A percentile compares a stretch with the other conserved stretches of the same genome.
These are phyloP conservation scores for Termitomyces bulborhizus DNA, from an alignment of 768 basidiomycete species.

Conservation along the genomic window DNA sequence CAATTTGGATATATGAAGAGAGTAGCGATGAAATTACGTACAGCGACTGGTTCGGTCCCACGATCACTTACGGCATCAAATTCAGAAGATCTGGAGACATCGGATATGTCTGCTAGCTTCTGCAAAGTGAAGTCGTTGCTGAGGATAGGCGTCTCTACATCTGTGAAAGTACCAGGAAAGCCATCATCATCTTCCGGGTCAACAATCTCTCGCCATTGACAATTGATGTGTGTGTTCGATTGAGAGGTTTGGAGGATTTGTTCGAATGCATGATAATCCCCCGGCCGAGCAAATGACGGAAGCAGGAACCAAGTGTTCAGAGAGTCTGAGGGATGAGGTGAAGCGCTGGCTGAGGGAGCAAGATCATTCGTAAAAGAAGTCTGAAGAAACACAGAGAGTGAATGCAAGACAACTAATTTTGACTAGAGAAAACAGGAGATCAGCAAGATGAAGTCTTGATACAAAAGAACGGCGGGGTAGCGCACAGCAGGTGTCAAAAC, in stretches of 20 bases:
- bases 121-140: slow-evolving; percentile 3
- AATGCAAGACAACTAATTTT: slow-evolving; percentile 69
- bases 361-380: slow-evolving; percentile 30
- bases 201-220: slow-evolving; percentile 29
- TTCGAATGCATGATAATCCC: slow-evolving; percentile 52
- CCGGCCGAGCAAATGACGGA: slow-evolving; percentile 46
- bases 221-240: slow-evolving; percentile 2
- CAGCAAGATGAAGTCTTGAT: not conserved
- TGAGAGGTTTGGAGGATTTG: slow-evolving; percentile 29
- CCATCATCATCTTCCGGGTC: slow-evolving; percentile 30
- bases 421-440: slow-evolving; percentile 40
- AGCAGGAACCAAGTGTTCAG: slow-evolving; percentile 60
- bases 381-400: slow-evolving; percentile 62
- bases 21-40: not conserved
- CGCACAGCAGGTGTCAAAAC: slow-evolving; percentile 59
- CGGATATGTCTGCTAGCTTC: slow-evolving; percentile 6
- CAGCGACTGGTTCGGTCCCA: slow-evolving; percentile 1
- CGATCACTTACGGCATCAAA: slow-evolving; percentile 2
- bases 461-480: slow-evolving; percentile 1
- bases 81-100: slow-evolving; percentile 1
- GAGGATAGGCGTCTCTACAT: not conserved
- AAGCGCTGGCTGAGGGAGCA: slow-evolving; percentile 4
- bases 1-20: not conserved
- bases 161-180: slow-evolving; percentile 21
- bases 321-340: slow-evolving; percentile 1